Evolutionary conservation across 257 asterid species (phyloP).

Genomic region (Solanum appendiculatum): DNA sequence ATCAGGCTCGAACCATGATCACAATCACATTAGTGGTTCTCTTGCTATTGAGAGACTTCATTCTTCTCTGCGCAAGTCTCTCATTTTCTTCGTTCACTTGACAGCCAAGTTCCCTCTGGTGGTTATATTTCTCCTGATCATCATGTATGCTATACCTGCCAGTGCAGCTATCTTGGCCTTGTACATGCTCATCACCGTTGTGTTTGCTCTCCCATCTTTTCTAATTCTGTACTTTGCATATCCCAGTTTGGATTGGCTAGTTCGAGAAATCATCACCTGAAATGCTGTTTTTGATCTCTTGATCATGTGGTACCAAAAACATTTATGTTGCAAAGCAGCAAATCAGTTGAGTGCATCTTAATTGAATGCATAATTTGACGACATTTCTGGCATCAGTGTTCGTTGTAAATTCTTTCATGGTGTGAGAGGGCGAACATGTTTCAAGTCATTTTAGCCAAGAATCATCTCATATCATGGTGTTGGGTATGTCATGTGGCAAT

Average conservation of each 20-base stretch:
- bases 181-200: constrained; percentile 62
- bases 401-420: neutral
- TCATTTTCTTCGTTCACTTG: constrained; percentile 61
- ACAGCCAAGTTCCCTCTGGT: constrained; percentile 86
- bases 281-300: neutral
- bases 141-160: constrained; percentile 72
- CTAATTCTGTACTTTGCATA: constrained; percentile 83
- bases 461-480: neutral
- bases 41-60: constrained; percentile 49
- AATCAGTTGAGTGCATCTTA: neutral
- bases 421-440: neutral
- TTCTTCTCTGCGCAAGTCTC: constrained; percentile 45
- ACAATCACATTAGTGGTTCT: constrained; percentile 12
- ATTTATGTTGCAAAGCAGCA: neutral
- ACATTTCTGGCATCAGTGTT: neutral
- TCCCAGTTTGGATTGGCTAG: constrained; percentile 94
- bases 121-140: constrained; percentile 62
- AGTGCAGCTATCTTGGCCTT: constrained; percentile 80
- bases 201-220: constrained; percentile 80
- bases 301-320: neutral
- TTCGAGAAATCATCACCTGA: constrained; percentile 80
- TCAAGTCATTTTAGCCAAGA: neutral
- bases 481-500: neutral
- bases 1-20: constrained; percentile 31
- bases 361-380: neutral